phyloP scores from a whole-genome alignment of 495 filamentous ascomycete species.

The Aspergillus funiculosus region DNA sequence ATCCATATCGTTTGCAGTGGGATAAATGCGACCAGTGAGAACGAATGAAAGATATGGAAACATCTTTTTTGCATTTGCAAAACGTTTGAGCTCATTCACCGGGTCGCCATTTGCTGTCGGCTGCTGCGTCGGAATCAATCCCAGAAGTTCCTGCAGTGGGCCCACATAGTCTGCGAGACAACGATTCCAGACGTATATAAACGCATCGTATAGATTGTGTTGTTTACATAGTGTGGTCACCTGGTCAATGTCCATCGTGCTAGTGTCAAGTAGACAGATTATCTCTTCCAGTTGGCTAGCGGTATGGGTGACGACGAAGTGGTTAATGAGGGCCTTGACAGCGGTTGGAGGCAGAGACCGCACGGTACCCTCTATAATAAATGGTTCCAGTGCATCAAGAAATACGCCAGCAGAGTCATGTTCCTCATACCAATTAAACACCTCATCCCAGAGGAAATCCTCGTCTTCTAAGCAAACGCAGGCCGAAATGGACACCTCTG shows the following conservation, averaged over 20 bases:
- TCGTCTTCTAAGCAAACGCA: slow-evolving; percentile 68
- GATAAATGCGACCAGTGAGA: slow-evolving; percentile 87
- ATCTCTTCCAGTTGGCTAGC: slow-evolving; percentile 84
- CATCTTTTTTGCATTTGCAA: slow-evolving; percentile 74
- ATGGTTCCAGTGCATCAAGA: slow-evolving; percentile 77
- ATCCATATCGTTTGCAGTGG: slow-evolving; percentile 67
- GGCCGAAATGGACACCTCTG: slow-evolving; percentile 74
- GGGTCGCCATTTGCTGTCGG: slow-evolving; percentile 33
- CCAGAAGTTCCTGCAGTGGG: slow-evolving; percentile 76
- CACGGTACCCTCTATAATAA: slow-evolving; percentile 73
- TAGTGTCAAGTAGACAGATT: slow-evolving; percentile 84
- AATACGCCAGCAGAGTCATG: slow-evolving; percentile 66
- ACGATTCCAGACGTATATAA: slow-evolving; percentile 96
- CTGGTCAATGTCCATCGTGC: slow-evolving; percentile 90
- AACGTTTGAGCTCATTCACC: slow-evolving; percentile 28
- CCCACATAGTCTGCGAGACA: slow-evolving; percentile 84
- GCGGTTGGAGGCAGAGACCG: slow-evolving; percentile 71
- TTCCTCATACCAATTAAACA: slow-evolving; percentile 85
- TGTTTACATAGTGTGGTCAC: slow-evolving; percentile 85
- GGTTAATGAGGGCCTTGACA: slow-evolving; percentile 75
- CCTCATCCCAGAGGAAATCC: slow-evolving; percentile 85
- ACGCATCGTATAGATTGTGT: slow-evolving; percentile 86
- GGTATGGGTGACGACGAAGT: slow-evolving; percentile 67
- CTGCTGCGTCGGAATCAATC: slow-evolving; percentile 50
- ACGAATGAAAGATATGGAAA: slow-evolving; percentile 92